Base-by-base conservation (phyloP, 257 asterid genomes). In the Striga asiatica region DNA sequence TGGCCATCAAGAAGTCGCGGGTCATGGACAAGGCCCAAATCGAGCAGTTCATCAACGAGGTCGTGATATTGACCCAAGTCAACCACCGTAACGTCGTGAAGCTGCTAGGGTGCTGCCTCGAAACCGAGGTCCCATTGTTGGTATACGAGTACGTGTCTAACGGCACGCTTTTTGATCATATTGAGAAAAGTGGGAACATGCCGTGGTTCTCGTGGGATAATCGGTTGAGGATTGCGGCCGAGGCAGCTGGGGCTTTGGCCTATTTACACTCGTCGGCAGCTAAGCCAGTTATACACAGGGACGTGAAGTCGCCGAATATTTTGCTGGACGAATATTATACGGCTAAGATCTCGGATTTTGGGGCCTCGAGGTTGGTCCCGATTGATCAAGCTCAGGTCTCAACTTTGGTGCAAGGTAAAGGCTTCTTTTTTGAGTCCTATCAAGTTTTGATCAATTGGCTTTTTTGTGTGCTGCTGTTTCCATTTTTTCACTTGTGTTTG, bases 11-110 rank as follows among this genome's bases (percentile, higher is more conserved):
- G 21, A 81, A 76, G 56, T 78, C 84, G 0, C 67, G 61, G 24
- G 9, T 74, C 1, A 71, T 81, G 74, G 84, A 81, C 0, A 69
- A 76, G 31, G 54, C 25, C 14, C 84, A 78, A 16, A 72, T 84
- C n/a, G 87, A 81, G 50, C 73, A 67, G 60, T 84, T 84, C 74
- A 81, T 84, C 42, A 84, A 83, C 32, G 94, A 78, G 71, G 81
- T 83, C 16, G 54, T 76, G 14, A 78, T 84, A 51, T 60, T 81
- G 41, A 70, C 94, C 11, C 83, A 81, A 35, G 57, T 84, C 27
- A 78, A 78, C 31, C 91, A 81, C 10, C 31, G 88, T 8, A 76
- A 81, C 1, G 85, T 81, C 0, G 89, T 83, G 22, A 83, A 71
- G 20, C 70, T 83, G 21, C 43, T 83, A 5, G 89, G 84, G 9